Conservation (phyloP, 179 eudicot species). For the Spinacia oleracea region DNA sequence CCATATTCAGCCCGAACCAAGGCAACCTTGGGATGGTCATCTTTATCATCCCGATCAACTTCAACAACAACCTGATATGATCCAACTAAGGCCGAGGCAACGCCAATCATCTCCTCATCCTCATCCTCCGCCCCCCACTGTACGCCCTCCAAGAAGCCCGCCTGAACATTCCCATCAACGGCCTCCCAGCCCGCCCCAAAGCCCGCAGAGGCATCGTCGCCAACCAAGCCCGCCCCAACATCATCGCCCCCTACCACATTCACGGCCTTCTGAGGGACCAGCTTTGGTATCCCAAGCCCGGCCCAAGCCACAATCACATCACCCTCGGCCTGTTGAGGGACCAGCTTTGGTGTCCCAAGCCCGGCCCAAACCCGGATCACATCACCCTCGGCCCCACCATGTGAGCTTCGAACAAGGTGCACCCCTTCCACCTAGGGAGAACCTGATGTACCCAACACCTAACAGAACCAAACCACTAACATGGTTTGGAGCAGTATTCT, state of each 20-base stretch:
- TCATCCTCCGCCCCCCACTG: not conserved
- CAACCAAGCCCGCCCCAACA: not conserved
- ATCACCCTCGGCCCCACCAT: conserved; percentile 25
- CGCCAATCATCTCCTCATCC: conserved; percentile 10
- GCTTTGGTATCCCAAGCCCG: not conserved
- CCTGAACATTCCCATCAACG: conserved; percentile 10
- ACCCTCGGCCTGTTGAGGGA: not conserved
- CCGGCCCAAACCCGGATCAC: conserved; percentile 19
- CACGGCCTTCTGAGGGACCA: not conserved
- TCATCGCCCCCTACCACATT: not conserved
- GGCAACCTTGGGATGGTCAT: conserved; percentile 36
- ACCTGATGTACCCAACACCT: conserved; percentile 44
- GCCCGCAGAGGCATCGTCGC: conserved; percentile 11
- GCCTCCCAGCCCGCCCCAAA: conserved; percentile 5
- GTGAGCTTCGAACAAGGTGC: conserved; percentile 14
- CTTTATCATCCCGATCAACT: conserved; percentile 28
- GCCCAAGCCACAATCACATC: not conserved
- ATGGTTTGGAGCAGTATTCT: conserved; percentile 62
- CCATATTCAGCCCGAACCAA: conserved; percentile 24
- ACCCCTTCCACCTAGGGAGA: conserved; percentile 15
- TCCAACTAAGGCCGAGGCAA: conserved; percentile 25
- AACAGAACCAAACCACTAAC: conserved; percentile 51
- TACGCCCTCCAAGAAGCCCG: conserved; percentile 18
- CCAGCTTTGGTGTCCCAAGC: conserved; percentile 8
- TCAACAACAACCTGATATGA: conserved; percentile 29